These are phyloP conservation scores for Diaporthe destruens DNA, from an alignment of 2,329 filamentous ascomycete species.

Conservation along the genomic window DNA sequence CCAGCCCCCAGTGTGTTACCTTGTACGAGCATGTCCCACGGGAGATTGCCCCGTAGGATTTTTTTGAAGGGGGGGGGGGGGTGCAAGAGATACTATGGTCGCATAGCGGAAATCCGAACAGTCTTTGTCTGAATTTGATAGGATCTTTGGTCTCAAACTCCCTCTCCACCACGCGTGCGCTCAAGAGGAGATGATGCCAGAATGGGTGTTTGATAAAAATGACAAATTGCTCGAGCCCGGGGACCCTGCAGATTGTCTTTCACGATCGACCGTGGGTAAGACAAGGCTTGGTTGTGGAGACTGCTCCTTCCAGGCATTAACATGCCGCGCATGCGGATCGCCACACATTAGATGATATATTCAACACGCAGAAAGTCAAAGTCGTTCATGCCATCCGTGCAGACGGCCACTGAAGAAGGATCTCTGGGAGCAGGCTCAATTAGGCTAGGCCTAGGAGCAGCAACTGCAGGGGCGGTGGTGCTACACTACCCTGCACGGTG, in stretches of 20 bases:
- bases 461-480: neutral
- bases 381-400: no score
- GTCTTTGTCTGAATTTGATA: neutral
- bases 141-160: neutral
- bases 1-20: no score
- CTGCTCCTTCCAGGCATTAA: no score
- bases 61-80: no score
- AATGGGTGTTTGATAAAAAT: neutral
- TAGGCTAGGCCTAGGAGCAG: neutral
- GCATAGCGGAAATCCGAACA: neutral
- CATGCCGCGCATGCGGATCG: no score
- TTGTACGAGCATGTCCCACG: no score
- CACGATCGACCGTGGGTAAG: no score
- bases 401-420: neutral
- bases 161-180: neutral
- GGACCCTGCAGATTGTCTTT: no score
- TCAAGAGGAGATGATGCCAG: neutral
- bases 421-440: slow-evolving; percentile 4
- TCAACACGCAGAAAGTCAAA: no score
- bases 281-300: no score
- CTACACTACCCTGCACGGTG: neutral
- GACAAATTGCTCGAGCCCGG: neutral
- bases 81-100: neutral
- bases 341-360: no score
- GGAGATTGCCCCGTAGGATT: no score